A percentile compares a stretch with the other conserved stretches of the same genome.
These are phyloP conservation scores for Shiraia bambusicola DNA, from an alignment of 2,329 filamentous ascomycete genomes.

Conservation along the genomic window DNA sequence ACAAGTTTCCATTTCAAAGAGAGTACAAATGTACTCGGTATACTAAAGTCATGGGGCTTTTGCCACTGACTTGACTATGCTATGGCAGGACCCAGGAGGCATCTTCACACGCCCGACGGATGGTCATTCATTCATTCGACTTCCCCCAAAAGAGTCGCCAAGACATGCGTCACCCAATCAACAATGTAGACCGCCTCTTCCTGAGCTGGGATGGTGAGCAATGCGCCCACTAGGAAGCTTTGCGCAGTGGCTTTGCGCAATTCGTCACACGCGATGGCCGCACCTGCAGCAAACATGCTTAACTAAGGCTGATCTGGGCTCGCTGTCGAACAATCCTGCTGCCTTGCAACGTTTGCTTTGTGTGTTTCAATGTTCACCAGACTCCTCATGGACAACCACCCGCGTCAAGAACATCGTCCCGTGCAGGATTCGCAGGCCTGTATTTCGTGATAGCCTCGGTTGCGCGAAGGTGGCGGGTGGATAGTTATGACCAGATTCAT, in stretches of 20 bases:
- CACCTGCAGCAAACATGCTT: slow-evolving; percentile 15
- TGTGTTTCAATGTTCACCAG: slow-evolving; percentile 4
- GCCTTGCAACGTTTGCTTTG: slow-evolving; percentile 13
- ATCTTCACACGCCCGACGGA: slow-evolving; percentile 3
- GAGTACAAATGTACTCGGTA: too few relatives aligned
- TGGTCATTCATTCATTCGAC: slow-evolving; percentile 6
- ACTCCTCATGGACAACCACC: not conserved
- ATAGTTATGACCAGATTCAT: slow-evolving; percentile 20
- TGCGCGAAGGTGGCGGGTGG: slow-evolving; percentile 16
- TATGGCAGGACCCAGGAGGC: not conserved
- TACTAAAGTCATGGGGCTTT: too few relatives aligned
- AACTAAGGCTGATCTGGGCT: slow-evolving; percentile 12
- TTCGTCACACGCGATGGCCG: slow-evolving; percentile 9
- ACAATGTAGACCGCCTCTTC: not conserved
- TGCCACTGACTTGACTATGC: too few relatives aligned
- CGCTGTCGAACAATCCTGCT: slow-evolving; percentile 7
- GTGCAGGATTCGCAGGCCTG: not conserved
- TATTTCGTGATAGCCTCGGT: slow-evolving; percentile 9
- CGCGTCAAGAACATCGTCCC: not conserved
- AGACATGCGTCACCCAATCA: slow-evolving; percentile 13
- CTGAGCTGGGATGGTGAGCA: slow-evolving; percentile 4
- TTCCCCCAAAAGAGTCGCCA: slow-evolving; percentile 5
- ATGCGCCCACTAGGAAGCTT: slow-evolving; percentile 9
- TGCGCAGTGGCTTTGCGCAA: slow-evolving; percentile 16
- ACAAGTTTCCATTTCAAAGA: too few relatives aligned